These are phyloP conservation scores for Castanospermum australe DNA, from an alignment of 306 rosid genomes.

Conservation along the genomic window DNA sequence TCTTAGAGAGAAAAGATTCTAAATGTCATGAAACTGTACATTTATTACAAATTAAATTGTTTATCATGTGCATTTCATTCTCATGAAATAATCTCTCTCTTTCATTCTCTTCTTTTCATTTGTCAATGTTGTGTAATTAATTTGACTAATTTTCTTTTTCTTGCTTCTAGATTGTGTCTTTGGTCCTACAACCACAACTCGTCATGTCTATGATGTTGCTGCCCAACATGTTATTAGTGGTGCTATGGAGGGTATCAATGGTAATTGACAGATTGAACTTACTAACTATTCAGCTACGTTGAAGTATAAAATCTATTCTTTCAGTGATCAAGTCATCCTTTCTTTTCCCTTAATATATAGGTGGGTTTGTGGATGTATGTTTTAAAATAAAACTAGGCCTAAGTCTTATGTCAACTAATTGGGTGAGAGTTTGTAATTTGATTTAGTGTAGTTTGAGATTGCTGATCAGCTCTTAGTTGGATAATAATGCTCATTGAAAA, in stretches of 20 bases:
- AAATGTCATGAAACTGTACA: neutral
- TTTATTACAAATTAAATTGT: neutral
- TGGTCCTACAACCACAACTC: slow-evolving; percentile 97
- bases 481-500: slow-evolving; percentile 9
- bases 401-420: slow-evolving; percentile 14
- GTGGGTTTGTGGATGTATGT: slow-evolving; percentile 6
- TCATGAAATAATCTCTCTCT: neutral
- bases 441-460: slow-evolving; percentile 9
- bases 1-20: neutral
- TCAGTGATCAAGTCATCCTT: slow-evolving; percentile 5
- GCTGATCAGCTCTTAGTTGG: slow-evolving; percentile 14
- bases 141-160: slow-evolving; percentile 12
- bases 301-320: slow-evolving; percentile 9
- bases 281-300: slow-evolving; percentile 18
- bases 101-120: neutral
- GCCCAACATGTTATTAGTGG: slow-evolving; percentile 91
- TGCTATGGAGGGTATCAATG: slow-evolving; percentile 97
- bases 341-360: slow-evolving; percentile 5
- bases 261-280: slow-evolving; percentile 50
- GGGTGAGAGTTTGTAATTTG: slow-evolving; percentile 2
- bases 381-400: slow-evolving; percentile 18
- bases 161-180: slow-evolving; percentile 78
- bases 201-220: slow-evolving; percentile 96
- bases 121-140: slow-evolving; percentile 2
- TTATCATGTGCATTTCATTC: slow-evolving; percentile 1